These are phyloP conservation scores for Quercus suber DNA, from an alignment of 306 rosid genomes.

Conservation along the genomic window DNA sequence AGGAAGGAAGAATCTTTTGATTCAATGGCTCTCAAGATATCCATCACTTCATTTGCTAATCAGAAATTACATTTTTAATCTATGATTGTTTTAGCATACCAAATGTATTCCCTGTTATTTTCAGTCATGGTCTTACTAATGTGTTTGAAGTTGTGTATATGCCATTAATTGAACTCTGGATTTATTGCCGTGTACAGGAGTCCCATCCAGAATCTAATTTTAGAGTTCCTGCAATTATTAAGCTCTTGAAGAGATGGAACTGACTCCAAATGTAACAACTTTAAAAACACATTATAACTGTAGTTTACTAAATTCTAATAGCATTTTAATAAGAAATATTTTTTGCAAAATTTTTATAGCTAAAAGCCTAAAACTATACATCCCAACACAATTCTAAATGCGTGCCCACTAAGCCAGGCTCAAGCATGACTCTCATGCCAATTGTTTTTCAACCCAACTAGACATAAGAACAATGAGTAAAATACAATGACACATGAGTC, in stretches of 20 bases:
- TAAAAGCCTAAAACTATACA: too few species aligned
- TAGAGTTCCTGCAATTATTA: conserved; percentile 79
- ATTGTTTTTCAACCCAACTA: too few species aligned
- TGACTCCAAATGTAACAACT: conserved; percentile 34
- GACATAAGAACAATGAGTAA: too few species aligned
- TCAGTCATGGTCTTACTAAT: conserved; percentile 11
- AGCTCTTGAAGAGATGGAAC: conserved; percentile 66
- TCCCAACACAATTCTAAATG: too few species aligned
- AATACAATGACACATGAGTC: too few species aligned
- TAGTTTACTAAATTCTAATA: too few species aligned
- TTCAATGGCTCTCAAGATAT: not conserved
- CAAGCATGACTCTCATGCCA: not conserved
- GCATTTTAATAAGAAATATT: too few species aligned
- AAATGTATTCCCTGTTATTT: not conserved
- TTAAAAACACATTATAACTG: too few species aligned
- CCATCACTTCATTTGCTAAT: not conserved
- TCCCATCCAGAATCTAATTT: conserved; percentile 96
- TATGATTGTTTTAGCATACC: not conserved
- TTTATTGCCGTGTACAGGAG: conserved; percentile 51
- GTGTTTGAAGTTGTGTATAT: conserved; percentile 7
- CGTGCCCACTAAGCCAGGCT: not conserved
- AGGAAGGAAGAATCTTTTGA: not conserved
- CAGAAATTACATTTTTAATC: not conserved
- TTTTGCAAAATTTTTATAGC: too few species aligned
- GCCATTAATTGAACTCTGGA: conserved; percentile 9